Evolutionary conservation across 2,329 filamentous ascomycete genomes (phyloP).

Genomic region (Aspergillus piperis): DNA sequence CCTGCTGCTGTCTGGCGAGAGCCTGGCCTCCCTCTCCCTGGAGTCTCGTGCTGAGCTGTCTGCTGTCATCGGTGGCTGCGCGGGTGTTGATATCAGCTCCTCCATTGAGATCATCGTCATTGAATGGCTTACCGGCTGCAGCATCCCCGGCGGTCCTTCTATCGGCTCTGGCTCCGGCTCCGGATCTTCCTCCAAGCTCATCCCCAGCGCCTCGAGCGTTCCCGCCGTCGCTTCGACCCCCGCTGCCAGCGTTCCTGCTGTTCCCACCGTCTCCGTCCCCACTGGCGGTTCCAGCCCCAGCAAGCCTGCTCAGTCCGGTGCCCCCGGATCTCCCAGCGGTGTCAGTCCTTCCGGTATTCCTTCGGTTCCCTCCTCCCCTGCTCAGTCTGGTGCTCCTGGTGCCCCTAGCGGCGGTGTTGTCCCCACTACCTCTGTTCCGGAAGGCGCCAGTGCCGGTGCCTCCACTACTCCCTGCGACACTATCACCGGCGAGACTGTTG

Average conservation of each 20-base stretch:
- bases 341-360: conserved; percentile 13
- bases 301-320: conserved; percentile 4
- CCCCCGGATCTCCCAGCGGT: background rate
- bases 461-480: conserved; percentile 8
- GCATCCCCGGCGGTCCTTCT: conserved; percentile 23
- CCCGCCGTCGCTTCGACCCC: conserved; percentile 11
- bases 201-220: conserved; percentile 19
- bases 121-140: conserved; percentile 38
- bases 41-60: conserved; percentile 38
- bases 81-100: conserved; percentile 53
- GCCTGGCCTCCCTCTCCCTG: conserved; percentile 33
- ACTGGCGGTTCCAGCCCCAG: conserved; percentile 14
- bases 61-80: conserved; percentile 37
- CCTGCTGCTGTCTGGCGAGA: conserved; percentile 34
- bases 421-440: conserved; percentile 13
- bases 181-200: conserved; percentile 19
- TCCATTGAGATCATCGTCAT: conserved; percentile 56
- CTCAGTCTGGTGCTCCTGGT: conserved; percentile 7
- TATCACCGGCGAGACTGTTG: conserved; percentile 2
- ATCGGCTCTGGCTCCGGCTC: background rate
- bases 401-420: background rate
- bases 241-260: conserved; percentile 8
- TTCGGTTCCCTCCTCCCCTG: conserved; percentile 10
- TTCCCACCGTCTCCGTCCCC: conserved; percentile 10
- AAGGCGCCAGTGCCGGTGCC: background rate